Evolutionary conservation across 23 red algal species (phyloP), one percentile per base, ranked within the genome.

Genomic region (Gracilaria vermiculophylla): DNA sequence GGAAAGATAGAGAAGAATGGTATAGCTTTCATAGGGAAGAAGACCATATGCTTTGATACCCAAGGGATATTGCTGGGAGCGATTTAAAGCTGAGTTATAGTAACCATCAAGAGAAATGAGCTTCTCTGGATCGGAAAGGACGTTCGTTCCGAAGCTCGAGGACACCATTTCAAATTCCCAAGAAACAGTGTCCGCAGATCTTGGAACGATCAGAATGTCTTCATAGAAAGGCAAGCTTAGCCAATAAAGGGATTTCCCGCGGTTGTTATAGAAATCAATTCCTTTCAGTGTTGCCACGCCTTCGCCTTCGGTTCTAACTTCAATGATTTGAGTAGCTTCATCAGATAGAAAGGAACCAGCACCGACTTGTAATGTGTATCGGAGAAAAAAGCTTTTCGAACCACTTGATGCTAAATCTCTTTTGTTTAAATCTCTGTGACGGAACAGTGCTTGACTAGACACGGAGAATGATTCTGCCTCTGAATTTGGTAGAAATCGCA

Each of bases 31-130:
- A 20, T 54, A 66, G 7, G 87, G 87, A 53, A 48, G 25, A 7
- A 91, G 87, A 53, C 75, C 35, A 39, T 57, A 36, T 1, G 74
- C 75, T 74, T 70, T 91, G 57, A 91, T 69, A 25, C 87, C 87
- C 23, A 91, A 57, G 44, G 87, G 87, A 81, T 52, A 21, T 53
- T 23, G 28, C 41, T 91, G 87, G 41, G 87, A 44, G 29, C 14
- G 75, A 58, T 78, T 41, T 60, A 48, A 43, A 45, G 50, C 14
- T 31, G 87, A 76, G 58, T 91, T 72, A 53, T 76, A 91, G 48
- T 91, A 91, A 20, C 76, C 53, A 5, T 51, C 36, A 15, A 51
- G 48, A 7, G 67, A 53, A 27, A 91, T 91, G 24, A 81, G 62
- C 21, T 91, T 80, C 44, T 37, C 36, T 5, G 62, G 49, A 37